Percentiles rank a stretch among this genome's conserved stretches.
Evolutionary conservation across 2,329 filamentous ascomycete genomes (phyloP).

Genomic region (Alternaria postmessia): DNA sequence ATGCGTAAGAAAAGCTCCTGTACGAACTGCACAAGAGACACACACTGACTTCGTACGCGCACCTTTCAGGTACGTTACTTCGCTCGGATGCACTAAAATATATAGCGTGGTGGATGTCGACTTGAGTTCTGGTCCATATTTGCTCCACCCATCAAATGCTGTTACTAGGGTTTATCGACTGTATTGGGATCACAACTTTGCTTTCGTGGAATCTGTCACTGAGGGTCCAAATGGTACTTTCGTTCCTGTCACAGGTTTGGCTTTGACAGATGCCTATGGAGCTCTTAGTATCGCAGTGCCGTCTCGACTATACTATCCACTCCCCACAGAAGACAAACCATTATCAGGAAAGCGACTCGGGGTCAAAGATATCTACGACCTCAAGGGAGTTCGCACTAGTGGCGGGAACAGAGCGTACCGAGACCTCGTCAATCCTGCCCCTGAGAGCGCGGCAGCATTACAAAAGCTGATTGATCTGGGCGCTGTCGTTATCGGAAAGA

Average conservation of each 20-base stretch:
- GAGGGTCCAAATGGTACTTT: conserved; percentile 21
- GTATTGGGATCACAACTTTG: conserved; percentile 22
- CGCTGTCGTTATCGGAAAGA: conserved; percentile 60
- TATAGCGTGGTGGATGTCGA: background rate
- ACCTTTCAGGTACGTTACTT: background rate
- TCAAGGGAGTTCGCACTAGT: conserved; percentile 23
- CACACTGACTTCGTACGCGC: no score
- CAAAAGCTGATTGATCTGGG: conserved; percentile 26
- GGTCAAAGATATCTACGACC: conserved; percentile 30
- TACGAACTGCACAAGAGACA: no score
- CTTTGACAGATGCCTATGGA: conserved; percentile 14
- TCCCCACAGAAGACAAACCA: conserved; percentile 9
- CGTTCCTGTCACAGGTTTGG: conserved; percentile 18
- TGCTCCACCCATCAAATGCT: conserved; percentile 15
- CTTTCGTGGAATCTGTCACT: conserved; percentile 19
- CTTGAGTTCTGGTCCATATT: conserved; percentile 16
- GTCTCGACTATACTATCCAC: conserved; percentile 21
- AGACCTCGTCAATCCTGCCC: conserved; percentile 4
- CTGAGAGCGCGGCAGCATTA: conserved; percentile 15
- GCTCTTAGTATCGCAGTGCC: conserved; percentile 23
- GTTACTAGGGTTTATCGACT: conserved; percentile 19
- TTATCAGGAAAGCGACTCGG: conserved; percentile 21
- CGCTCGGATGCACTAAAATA: conserved; percentile 11
- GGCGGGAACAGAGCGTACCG: conserved; percentile 25
- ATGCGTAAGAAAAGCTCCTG: background rate